Percentiles rank a stretch among this genome's conserved stretches.
Evolutionary conservation across 208 protist species (phyloP).

Genomic region (Trypanosoma avium): DNA sequence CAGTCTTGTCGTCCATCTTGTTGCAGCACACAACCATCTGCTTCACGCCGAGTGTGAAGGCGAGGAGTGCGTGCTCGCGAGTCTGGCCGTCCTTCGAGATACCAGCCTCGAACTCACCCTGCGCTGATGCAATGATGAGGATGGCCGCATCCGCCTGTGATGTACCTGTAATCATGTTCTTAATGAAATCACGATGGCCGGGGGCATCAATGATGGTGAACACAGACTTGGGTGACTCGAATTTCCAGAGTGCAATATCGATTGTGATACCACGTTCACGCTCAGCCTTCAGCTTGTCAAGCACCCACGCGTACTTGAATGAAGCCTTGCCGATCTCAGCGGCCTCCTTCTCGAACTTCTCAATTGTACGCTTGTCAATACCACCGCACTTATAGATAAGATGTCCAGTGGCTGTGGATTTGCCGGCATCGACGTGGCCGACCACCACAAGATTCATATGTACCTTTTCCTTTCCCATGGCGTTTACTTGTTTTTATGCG

Average conservation of each 20-base stretch:
- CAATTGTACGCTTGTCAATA: constrained; percentile 89
- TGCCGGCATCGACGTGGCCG: constrained; percentile 88
- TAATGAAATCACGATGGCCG: constrained; percentile 94
- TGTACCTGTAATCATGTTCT: constrained; percentile 94
- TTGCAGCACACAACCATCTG: constrained; percentile 93
- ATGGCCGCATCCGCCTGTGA: constrained; percentile 91
- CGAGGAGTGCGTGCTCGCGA: constrained; percentile 89
- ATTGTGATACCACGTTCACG: constrained; percentile 94
- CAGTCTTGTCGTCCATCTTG: constrained; percentile 86
- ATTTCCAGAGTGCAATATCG: constrained; percentile 92
- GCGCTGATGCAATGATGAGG: constrained; percentile 82
- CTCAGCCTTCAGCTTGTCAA: constrained; percentile 93
- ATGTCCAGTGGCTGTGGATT: constrained; percentile 91
- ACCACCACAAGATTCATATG: constrained; percentile 65
- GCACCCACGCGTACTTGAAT: constrained; percentile 94
- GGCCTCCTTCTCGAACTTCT: constrained; percentile 92
- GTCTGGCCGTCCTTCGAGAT: constrained; percentile 94
- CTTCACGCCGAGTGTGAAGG: constrained; percentile 88
- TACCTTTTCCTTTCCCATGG: constrained; percentile 67
- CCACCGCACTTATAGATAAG: constrained; percentile 91
- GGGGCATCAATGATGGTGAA: constrained; percentile 95
- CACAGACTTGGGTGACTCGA: constrained; percentile 87
- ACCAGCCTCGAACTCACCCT: constrained; percentile 93
- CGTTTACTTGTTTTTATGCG: not conserved
- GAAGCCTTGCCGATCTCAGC: constrained; percentile 88